Base-by-base conservation (phyloP, 2,329 filamentous ascomycete genomes). In the Aspergillus calidoustus region DNA sequence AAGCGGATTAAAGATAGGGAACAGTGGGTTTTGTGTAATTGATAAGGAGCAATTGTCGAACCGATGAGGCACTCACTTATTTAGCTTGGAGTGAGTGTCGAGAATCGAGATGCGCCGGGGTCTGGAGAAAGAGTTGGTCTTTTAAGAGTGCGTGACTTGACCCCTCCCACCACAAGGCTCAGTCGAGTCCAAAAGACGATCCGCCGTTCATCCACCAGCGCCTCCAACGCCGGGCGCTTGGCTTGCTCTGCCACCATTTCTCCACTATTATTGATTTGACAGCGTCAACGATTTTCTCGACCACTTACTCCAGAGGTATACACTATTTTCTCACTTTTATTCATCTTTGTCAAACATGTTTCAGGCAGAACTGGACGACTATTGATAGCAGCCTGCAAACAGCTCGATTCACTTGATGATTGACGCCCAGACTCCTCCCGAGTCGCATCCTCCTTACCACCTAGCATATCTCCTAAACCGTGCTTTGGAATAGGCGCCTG, bases 181-280 rank as follows among this genome's bases (percentile, higher is more conserved):
- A 47, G n/a, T 47, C 22, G 22, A 47, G 44, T 25, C n/a, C n/a
- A 47, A 19, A 28, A 19, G n/a, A n/a, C 23, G 52, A 54, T 54
- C 52, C 22, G 38, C 52, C 30, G 52, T 54, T 52, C 50, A 34
- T 43, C 51, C 38, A 7, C 25, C 25, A 28, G 25, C 25, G 22
- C 30, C 51, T 28, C 51, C 38, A 31, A 41, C 43, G 17, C 9
- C 43, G 22, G 52, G 53, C 53, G 43, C 41, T 55, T 55, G 31
- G 25, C 53, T 25, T 46, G 41, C 25, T 25, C 53, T 55, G 53
- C 41, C 53, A 55, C 53, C 53, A 6, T 55, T 55, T 34, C 25
- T 34, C 19, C 53, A 44, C 53, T 55, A 47, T 28, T 55, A 47
- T 28, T 25, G n/a, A 30, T 48, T 28, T 47, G 41, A 47, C 53